These are phyloP conservation scores for Ascochyta fabae DNA, from an alignment of 2,329 filamentous ascomycete genomes.

Conservation along the genomic window DNA sequence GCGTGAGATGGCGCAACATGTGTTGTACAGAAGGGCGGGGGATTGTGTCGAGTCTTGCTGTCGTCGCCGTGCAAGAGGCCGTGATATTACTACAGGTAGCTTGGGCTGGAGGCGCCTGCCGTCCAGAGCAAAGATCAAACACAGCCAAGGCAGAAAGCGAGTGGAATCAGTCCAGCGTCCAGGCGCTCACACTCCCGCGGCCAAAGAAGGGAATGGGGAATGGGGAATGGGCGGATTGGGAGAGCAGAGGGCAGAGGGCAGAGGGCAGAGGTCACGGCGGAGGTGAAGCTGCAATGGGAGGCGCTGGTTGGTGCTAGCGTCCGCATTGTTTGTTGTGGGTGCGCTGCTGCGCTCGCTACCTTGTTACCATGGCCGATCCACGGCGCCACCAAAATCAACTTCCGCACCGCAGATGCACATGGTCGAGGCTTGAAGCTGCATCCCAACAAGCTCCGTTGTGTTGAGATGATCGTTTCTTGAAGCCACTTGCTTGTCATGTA, in stretches of 20 bases:
- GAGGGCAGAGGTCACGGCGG: slow-evolving; percentile 29
- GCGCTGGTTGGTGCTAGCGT: slow-evolving; percentile 14
- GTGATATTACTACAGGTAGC: slow-evolving; percentile 31
- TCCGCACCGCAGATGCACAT: slow-evolving; percentile 14
- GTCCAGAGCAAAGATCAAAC: slow-evolving; percentile 21
- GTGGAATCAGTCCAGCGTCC: slow-evolving; percentile 31
- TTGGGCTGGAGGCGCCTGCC: slow-evolving; percentile 37
- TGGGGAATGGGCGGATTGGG: slow-evolving; percentile 37
- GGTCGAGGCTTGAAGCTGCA: neutral
- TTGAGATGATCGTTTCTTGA: neutral
- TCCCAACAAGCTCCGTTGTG: neutral
- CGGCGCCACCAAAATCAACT: slow-evolving; percentile 24
- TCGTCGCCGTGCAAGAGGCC: slow-evolving; percentile 33
- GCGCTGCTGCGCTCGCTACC: too few species aligned
- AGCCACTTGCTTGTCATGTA: neutral
- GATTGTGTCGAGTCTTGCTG: slow-evolving; percentile 22
- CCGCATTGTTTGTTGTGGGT: slow-evolving; percentile 28
- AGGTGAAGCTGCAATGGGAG: slow-evolving; percentile 35
- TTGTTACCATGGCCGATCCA: neutral
- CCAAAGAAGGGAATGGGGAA: slow-evolving; percentile 44
- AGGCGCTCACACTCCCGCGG: slow-evolving; percentile 29
- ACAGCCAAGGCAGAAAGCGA: slow-evolving; percentile 12
- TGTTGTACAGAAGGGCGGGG: slow-evolving; percentile 31
- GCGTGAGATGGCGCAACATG: slow-evolving; percentile 33
- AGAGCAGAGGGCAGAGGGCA: neutral